A percentile compares a stretch with the other conserved stretches of the same genome.
These are phyloP conservation scores for Saccharum hybrid DNA, from an alignment of 202 grass and related monocot genomes.

Conservation along the genomic window DNA sequence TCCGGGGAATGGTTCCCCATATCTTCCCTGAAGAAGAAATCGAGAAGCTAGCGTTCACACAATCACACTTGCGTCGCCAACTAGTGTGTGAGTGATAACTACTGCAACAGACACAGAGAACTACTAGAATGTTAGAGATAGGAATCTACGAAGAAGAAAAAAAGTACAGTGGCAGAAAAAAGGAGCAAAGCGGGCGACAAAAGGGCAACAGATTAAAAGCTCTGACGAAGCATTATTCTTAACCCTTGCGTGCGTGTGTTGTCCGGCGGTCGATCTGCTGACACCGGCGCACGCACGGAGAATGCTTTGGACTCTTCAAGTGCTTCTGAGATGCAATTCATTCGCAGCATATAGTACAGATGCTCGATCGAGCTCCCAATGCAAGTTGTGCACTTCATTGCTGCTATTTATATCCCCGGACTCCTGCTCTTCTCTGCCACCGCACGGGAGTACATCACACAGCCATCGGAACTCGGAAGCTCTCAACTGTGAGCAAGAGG, in stretches of 20 bases:
- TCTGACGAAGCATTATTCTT: slow-evolving; percentile 44
- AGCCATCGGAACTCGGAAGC: background rate
- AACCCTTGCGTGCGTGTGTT: background rate
- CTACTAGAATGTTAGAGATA: no score
- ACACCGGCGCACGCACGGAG: slow-evolving; percentile 29
- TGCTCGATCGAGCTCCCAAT: background rate
- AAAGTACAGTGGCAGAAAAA: background rate
- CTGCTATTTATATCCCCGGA: background rate
- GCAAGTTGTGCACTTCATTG: background rate
- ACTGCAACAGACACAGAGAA: background rate
- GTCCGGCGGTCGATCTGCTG: slow-evolving; percentile 11
- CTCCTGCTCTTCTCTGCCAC: background rate
- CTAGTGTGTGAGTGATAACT: no score
- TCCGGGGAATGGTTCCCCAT: no score
- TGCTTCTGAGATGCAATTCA: background rate
- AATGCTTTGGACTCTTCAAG: slow-evolving; percentile 9
- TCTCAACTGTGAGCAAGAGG: background rate
- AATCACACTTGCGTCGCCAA: no score
- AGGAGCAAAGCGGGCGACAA: background rate
- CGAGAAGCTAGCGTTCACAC: background rate
- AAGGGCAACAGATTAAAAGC: background rate
- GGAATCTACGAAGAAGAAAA: background rate
- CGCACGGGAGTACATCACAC: no score
- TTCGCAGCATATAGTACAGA: background rate
- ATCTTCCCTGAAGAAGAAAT: background rate